Evolutionary conservation across 1,284 basidiomycete genomes (phyloP).

Genomic region (Hypsizygus ulmarius): DNA sequence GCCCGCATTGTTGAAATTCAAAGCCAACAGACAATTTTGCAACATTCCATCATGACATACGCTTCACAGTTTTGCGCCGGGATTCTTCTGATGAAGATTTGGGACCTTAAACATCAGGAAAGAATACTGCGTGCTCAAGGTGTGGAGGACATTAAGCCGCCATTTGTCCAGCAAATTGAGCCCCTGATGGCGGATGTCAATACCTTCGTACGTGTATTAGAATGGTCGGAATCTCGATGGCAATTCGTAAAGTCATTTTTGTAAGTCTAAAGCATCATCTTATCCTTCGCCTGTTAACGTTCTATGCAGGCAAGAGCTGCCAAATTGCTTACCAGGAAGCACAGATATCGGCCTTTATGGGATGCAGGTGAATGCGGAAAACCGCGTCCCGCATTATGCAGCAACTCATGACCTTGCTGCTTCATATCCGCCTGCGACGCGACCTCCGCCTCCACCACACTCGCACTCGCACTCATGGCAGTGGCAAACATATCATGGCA

Average conservation of each 20-base stretch:
- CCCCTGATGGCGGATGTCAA: conserved; percentile 39
- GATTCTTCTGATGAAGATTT: conserved; percentile 44
- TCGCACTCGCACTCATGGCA: not conserved
- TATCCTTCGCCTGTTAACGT: not conserved
- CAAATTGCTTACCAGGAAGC: conserved; percentile 12
- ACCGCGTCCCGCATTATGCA: not conserved
- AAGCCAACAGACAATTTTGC: conserved; percentile 38
- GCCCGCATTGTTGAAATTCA: conserved; percentile 60
- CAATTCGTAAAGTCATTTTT: conserved; percentile 39
- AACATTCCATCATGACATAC: conserved; percentile 39
- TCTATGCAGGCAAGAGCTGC: conserved; percentile 14
- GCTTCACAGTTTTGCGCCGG: conserved; percentile 44
- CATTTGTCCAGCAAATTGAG: conserved; percentile 37
- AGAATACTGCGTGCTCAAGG: conserved; percentile 26
- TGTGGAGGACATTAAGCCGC: conserved; percentile 39
- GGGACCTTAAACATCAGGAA: conserved; percentile 49
- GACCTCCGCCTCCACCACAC: not conserved
- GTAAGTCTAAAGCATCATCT: conserved; percentile 32
- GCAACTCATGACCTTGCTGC: too few relatives aligned
- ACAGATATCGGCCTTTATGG: not conserved
- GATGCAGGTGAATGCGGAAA: not conserved
- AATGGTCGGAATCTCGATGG: conserved; percentile 41
- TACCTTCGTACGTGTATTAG: conserved; percentile 40
- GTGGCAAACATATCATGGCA: not conserved
- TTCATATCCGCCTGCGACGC: not conserved